These are phyloP conservation scores for Termitomyces sp. DNA, from an alignment of 768 basidiomycete species.

Conservation along the genomic window DNA sequence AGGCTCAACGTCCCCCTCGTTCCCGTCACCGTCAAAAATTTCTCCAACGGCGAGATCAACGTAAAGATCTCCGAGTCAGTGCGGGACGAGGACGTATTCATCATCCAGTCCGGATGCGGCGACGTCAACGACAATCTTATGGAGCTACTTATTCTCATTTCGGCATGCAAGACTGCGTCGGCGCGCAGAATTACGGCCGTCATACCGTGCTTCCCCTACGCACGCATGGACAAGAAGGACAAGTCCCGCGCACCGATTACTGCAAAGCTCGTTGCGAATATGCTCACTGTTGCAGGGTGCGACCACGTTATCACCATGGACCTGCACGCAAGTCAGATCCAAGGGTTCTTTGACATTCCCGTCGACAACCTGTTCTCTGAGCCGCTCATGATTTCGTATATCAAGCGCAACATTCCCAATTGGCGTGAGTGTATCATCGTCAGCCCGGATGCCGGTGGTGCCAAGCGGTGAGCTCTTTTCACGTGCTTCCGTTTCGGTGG, in stretches of 20 bases:
- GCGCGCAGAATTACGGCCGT: constrained; percentile 96
- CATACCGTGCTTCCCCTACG: constrained; percentile 97
- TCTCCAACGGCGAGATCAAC: constrained; percentile 94
- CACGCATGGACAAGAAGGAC: constrained; percentile 98
- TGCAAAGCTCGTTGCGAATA: constrained; percentile 97
- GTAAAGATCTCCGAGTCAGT: constrained; percentile 95
- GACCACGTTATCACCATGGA: constrained; percentile 99
- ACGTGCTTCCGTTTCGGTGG: constrained; percentile 4
- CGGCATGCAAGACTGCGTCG: constrained; percentile 95
- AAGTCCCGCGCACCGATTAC: constrained; percentile 95
- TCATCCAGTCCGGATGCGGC: constrained; percentile 87
- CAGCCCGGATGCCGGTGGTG: constrained; percentile 96
- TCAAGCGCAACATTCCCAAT: constrained; percentile 81
- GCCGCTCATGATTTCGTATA: constrained; percentile 91
- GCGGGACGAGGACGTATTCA: constrained; percentile 98
- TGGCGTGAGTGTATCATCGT: constrained; percentile 91
- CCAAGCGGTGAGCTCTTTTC: constrained; percentile 77
- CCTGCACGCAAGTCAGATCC: constrained; percentile 95
- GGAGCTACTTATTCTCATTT: constrained; percentile 98
- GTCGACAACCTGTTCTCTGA: constrained; percentile 98
- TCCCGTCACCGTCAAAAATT: constrained; percentile 83
- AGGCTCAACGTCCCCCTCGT: constrained; percentile 90
- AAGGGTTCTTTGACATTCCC: constrained; percentile 98
- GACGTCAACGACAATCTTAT: constrained; percentile 97
- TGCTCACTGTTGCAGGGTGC: constrained; percentile 95